These are phyloP conservation scores for Claviceps sp. DNA, from an alignment of 2,329 filamentous ascomycete species.

Conservation along the genomic window DNA sequence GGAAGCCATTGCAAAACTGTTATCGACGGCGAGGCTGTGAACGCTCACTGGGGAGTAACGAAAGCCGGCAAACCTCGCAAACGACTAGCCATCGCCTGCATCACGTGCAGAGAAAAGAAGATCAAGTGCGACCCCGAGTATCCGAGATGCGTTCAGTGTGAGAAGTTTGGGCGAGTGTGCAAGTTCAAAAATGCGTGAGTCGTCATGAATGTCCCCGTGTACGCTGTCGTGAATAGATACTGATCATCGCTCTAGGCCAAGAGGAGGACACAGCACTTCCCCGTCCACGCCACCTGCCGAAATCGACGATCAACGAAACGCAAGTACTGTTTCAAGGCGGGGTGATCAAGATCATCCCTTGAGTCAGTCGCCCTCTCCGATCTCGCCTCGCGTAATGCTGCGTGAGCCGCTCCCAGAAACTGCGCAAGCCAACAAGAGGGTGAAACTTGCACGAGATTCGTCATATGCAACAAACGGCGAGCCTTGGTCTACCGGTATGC, in stretches of 20 bases:
- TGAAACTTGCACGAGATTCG: slow-evolving; percentile 33
- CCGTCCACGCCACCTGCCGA: slow-evolving; percentile 39
- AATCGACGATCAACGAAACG: slow-evolving; percentile 29
- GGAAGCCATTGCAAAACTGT: slow-evolving; percentile 69
- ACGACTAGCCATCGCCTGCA: slow-evolving; percentile 78
- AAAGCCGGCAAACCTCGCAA: slow-evolving; percentile 91
- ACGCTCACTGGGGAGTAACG: slow-evolving; percentile 85
- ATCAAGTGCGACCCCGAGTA: slow-evolving; percentile 90
- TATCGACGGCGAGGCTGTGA: slow-evolving; percentile 77
- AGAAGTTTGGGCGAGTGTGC: slow-evolving; percentile 79
- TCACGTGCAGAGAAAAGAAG: slow-evolving; percentile 92
- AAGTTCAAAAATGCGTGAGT: slow-evolving; percentile 77
- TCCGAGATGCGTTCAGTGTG: slow-evolving; percentile 79
- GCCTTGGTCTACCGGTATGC: slow-evolving; percentile 16
- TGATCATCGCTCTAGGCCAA: slow-evolving; percentile 27
- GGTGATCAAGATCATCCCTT: slow-evolving; percentile 25
- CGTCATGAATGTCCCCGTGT: neutral
- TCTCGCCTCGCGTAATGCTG: slow-evolving; percentile 31
- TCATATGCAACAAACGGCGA: slow-evolving; percentile 26
- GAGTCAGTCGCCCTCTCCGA: slow-evolving; percentile 32
- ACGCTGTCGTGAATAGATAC: neutral
- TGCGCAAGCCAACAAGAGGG: slow-evolving; percentile 37
- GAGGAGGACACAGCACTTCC: slow-evolving; percentile 44
- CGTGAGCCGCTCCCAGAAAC: slow-evolving; percentile 20
- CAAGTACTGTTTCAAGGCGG: neutral